Conservation (phyloP, 768 basidiomycete species). For the Hypsizygus marmoreus region DNA sequence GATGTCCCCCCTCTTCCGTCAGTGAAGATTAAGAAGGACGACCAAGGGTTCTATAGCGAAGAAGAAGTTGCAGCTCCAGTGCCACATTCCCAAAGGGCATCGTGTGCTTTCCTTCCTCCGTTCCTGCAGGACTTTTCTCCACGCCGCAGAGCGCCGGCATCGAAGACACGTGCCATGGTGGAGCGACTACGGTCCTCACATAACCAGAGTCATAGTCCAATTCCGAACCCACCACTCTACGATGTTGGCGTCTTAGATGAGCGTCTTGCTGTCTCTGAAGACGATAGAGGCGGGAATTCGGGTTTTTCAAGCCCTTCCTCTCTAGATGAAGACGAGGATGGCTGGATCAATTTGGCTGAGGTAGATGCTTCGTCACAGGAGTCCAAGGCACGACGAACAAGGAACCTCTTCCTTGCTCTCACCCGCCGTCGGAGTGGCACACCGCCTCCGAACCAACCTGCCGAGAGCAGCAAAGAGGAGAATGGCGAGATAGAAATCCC, state of each 20-base stretch:
- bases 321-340: conserved; percentile 43
- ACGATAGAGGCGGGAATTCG: conserved; percentile 34
- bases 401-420: conserved; percentile 45
- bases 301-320: conserved; percentile 31
- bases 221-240: conserved; percentile 35
- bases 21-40: conserved; percentile 52
- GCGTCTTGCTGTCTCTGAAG: conserved; percentile 41
- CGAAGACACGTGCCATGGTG: conserved; percentile 61
- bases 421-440: conserved; percentile 43
- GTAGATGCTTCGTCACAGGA: conserved; percentile 20
- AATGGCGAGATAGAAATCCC: conserved; percentile 11
- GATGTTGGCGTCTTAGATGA: conserved; percentile 32
- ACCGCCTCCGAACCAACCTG: conserved; percentile 27
- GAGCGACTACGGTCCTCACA: conserved; percentile 49
- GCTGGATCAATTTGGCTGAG: conserved; percentile 43
- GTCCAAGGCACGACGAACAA: conserved; percentile 39
- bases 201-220: conserved; percentile 28
- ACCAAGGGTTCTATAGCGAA: conserved; percentile 52
- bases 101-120: conserved; percentile 44
- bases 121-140: conserved; percentile 48
- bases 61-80: conserved; percentile 34
- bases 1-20: conserved; percentile 39
- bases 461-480: conserved; percentile 11
- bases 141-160: conserved; percentile 43
- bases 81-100: conserved; percentile 27